A percentile compares a stretch with the other conserved stretches of the same genome.
Conservation (phyloP, 2,329 filamentous ascomycete species). For the Endothia cerciana region DNA sequence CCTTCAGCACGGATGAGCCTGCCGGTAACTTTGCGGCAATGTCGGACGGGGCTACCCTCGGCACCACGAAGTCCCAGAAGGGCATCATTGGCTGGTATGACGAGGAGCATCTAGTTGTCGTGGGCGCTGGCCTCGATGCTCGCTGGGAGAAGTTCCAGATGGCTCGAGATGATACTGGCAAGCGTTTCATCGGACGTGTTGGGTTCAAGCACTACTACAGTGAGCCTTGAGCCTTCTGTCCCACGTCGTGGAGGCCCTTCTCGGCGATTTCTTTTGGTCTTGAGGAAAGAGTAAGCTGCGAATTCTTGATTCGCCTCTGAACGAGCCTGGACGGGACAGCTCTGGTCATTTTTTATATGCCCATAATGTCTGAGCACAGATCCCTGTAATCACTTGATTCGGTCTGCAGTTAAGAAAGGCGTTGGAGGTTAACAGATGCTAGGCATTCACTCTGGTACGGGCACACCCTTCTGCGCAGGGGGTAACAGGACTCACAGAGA, state of each 20-base stretch:
- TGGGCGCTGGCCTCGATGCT: constrained; percentile 79
- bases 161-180: constrained; percentile 69
- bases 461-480: constrained; percentile 19
- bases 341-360: not conserved
- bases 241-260: not conserved
- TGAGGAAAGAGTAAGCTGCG: not conserved
- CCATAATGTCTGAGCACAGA: not conserved
- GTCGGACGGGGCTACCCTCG: constrained; percentile 50
- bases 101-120: constrained; percentile 73
- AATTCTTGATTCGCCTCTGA: not conserved
- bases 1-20: constrained; percentile 81
- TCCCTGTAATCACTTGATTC: not conserved
- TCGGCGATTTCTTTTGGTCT: not conserved
- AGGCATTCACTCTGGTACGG: not conserved
- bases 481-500: constrained; percentile 24
- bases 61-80: constrained; percentile 68
- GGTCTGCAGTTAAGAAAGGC: constrained; percentile 26
- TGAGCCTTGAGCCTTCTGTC: constrained; percentile 9
- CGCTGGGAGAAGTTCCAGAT: constrained; percentile 88
- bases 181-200: constrained; percentile 67
- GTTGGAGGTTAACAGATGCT: constrained; percentile 29
- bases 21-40: constrained; percentile 47
- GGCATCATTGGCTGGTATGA: constrained; percentile 84
- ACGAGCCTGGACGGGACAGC: not conserved
- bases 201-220: constrained; percentile 80